Percentiles rank a stretch among this genome's conserved stretches.
Conservation (phyloP, 768 basidiomycete species). For the Kwoniella sp. region DNA sequence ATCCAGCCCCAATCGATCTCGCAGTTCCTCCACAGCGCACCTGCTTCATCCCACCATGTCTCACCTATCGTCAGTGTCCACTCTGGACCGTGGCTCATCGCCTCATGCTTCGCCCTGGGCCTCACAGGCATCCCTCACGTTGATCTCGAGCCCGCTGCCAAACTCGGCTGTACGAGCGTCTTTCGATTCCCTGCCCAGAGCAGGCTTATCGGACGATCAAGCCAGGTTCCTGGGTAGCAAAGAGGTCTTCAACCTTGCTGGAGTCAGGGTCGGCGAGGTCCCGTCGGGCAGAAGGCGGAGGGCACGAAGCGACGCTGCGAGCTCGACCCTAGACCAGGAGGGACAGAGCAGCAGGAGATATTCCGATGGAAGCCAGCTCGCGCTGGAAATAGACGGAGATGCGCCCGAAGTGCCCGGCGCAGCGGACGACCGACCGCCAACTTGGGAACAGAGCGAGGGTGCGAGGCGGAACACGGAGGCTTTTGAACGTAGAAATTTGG, state of each 20-base stretch:
- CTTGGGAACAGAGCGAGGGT: slow-evolving; percentile 19
- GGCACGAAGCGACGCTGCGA: slow-evolving; percentile 1
- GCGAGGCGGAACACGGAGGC: slow-evolving; percentile 11
- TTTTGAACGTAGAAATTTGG: slow-evolving; percentile 12
- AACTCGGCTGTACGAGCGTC: slow-evolving; percentile 32
- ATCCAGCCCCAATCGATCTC: too few species aligned
- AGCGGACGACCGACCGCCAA: slow-evolving; percentile 7
- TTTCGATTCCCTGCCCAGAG: slow-evolving; percentile 31
- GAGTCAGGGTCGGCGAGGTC: slow-evolving; percentile 20
- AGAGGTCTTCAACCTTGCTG: slow-evolving; percentile 24
- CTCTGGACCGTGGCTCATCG: background rate
- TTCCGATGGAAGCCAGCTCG: background rate
- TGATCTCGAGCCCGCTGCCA: slow-evolving; percentile 35
- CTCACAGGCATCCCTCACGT: slow-evolving; percentile 26
- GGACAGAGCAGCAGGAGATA: slow-evolving; percentile 1
- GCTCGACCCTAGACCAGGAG: background rate
- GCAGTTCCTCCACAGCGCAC: slow-evolving; percentile 13
- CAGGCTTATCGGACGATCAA: slow-evolving; percentile 33
- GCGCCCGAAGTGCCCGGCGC: background rate
- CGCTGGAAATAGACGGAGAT: background rate
- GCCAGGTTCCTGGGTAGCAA: slow-evolving; percentile 28
- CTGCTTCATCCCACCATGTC: slow-evolving; percentile 34
- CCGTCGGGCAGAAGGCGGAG: slow-evolving; percentile 16
- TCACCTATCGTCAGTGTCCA: slow-evolving; percentile 13
- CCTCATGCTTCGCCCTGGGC: slow-evolving; percentile 26